Percentiles rank a stretch among this genome's conserved stretches.
Evolutionary conservation across 148 eudicot genomes (phyloP).

Genomic region (Linanthus parryae): DNA sequence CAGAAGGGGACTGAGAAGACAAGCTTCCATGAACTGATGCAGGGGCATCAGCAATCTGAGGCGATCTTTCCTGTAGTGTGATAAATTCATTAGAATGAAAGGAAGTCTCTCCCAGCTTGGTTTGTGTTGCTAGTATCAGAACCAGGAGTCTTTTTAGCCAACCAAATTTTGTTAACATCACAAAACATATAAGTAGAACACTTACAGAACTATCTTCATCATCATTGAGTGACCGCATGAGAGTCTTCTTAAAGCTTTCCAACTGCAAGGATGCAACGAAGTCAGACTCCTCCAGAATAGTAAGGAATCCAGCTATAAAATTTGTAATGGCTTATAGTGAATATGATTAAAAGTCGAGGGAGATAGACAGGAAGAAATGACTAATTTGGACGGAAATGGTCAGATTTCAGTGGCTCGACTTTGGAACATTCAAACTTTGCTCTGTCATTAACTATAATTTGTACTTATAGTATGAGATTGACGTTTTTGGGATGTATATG

Average conservation of each 20-base stretch:
- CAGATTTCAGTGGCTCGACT: too few species aligned
- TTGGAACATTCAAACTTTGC: too few species aligned
- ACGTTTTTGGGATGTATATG: too few species aligned
- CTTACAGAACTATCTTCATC: slow-evolving; percentile 73
- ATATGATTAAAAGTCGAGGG: too few species aligned
- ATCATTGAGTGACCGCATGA: slow-evolving; percentile 86
- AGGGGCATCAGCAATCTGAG: slow-evolving; percentile 21
- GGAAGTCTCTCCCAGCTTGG: not conserved
- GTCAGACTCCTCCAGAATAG: slow-evolving; percentile 6
- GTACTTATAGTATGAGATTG: too few species aligned
- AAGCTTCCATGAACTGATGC: slow-evolving; percentile 24
- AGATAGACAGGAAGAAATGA: not conserved
- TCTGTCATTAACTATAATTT: too few species aligned
- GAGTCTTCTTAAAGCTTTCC: slow-evolving; percentile 84
- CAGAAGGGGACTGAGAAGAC: slow-evolving; percentile 26
- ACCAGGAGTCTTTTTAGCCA: not conserved
- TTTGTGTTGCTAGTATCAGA: not conserved
- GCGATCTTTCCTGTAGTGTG: slow-evolving; percentile 34
- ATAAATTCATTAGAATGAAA: not conserved
- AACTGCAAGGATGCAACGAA: slow-evolving; percentile 37
- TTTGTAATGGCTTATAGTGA: too few species aligned
- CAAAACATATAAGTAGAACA: not conserved
- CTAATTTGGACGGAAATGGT: too few species aligned
- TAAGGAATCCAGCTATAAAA: too few species aligned
- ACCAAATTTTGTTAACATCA: not conserved